These are phyloP conservation scores for Candida pseudoviswanathii DNA, from an alignment of 1,139 yeast genomes.

Conservation along the genomic window DNA sequence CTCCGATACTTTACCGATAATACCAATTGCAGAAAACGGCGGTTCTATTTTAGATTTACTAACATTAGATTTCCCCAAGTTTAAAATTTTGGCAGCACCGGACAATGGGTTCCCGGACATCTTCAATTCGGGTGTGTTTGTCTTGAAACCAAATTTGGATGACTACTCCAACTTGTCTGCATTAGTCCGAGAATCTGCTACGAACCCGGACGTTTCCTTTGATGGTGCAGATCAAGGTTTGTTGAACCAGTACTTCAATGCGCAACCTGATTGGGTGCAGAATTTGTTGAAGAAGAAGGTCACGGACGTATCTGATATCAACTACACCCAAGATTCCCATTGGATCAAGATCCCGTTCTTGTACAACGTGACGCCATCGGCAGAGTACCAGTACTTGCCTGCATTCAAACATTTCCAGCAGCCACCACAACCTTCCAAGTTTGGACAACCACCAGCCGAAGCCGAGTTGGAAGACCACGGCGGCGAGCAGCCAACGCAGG, in stretches of 20 bases:
- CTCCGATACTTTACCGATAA: slow-evolving; percentile 74
- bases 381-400: slow-evolving; percentile 83
- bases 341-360: slow-evolving; percentile 80
- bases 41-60: slow-evolving; percentile 40
- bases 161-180: slow-evolving; percentile 48
- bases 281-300: slow-evolving; percentile 12
- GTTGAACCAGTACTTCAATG: slow-evolving; percentile 75
- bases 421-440: slow-evolving; percentile 10
- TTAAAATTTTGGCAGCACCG: slow-evolving; percentile 72
- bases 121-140: slow-evolving; percentile 87
- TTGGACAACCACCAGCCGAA: slow-evolving; percentile 5
- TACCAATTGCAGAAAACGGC: slow-evolving; percentile 33
- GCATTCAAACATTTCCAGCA: slow-evolving; percentile 62
- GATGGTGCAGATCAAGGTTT: slow-evolving; percentile 98
- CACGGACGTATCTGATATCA: slow-evolving; percentile 11
- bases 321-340: slow-evolving; percentile 22
- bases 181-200: slow-evolving; percentile 28
- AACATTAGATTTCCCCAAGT: slow-evolving; percentile 32
- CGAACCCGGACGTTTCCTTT: slow-evolving; percentile 50
- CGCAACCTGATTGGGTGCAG: slow-evolving; percentile 45
- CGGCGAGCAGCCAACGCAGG: slow-evolving; percentile 7
- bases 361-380: slow-evolving; percentile 83
- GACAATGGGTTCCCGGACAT: slow-evolving; percentile 96
- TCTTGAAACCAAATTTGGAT: slow-evolving; percentile 56
- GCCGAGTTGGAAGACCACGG: slow-evolving; percentile 9